Base-by-base conservation (phyloP, 345 rosid species). In the Citrus reticulata region DNA sequence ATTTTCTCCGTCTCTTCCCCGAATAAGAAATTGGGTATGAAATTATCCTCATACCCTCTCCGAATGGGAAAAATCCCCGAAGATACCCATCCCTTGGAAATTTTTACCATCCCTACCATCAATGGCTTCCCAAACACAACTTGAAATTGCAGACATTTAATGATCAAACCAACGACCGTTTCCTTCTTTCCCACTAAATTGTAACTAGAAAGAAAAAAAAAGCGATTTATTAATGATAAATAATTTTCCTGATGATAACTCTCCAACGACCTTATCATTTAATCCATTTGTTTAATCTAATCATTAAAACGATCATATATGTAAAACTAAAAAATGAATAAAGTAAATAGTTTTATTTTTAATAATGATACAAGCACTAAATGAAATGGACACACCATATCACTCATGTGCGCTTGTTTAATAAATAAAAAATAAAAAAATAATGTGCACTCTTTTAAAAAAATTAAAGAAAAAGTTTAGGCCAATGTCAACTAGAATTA, bases 1-100 rank as follows among this genome's bases (percentile, higher is more conserved):
- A 32, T 32, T 32, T 30, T 32, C 2, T 0, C 0, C 4, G 4
- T 32, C 34, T 0, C 34, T 32, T 32, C 34, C 4, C 34, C 34
- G 0, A 32, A 32, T 32, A 32, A 32, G 0, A 32, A 32, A 32
- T 32, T 32, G 4, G 4, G 4, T 32, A 32, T 32, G 34, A 30
- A 30, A 30, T 30, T 30, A 30, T 3, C 32, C 0, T 0, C 32
- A 30, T 30, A 30, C 4, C 0, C 32, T 30, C 32, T 30, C 4
- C 0, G 0, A 30, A 30, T 30, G 32, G 0, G 32, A 0, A 30
- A 30, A 30, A 30, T 30, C 4, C 4, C 32, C 4, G 4, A 30
- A 0, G 0, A 0, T 30, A 30, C 0, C 0, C 34, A 0, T 32
- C 3, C 4, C 0, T 0, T 32, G 0, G 4, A 4, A 0, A 32